Conservation (phyloP, 148 eudicot species). For the Chenopodium album region DNA sequence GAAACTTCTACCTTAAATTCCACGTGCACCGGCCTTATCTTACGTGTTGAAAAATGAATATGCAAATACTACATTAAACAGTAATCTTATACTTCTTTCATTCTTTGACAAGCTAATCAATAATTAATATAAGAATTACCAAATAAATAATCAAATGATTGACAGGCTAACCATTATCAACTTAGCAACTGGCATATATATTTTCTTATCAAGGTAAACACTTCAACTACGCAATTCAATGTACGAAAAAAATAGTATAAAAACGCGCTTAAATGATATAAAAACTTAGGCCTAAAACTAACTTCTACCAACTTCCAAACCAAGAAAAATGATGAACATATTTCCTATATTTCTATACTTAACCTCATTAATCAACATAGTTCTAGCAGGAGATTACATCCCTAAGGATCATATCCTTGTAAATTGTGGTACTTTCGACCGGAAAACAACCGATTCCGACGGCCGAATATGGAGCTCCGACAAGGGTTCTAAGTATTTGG, state of each 20-base stretch:
- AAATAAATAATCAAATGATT: not conserved
- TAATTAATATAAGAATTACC: no score
- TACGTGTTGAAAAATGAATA: conserved; percentile 2
- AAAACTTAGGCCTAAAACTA: not conserved
- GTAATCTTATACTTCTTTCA: no score
- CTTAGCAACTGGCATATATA: not conserved
- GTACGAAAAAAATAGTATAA: not conserved
- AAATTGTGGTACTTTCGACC: conserved; percentile 60
- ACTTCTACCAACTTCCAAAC: not conserved
- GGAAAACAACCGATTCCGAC: conserved; percentile 47
- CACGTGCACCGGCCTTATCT: not conserved
- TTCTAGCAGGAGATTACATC: conserved; percentile 50
- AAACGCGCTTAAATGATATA: not conserved
- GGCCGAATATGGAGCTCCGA: conserved; percentile 73
- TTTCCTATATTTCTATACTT: conserved; percentile 31
- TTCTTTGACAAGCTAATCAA: no score
- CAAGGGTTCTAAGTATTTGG: conserved; percentile 49
- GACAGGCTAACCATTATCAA: not conserved
- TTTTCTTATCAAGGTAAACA: not conserved
- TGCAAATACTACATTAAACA: no score
- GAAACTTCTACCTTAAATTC: not conserved
- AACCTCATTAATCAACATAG: conserved; percentile 22
- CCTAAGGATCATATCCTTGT: conserved; percentile 57
- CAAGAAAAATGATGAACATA: conserved; percentile 34
- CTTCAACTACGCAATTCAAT: not conserved